Conservation (phyloP, 805 yeast genomes). For the Yarrowia porcina region DNA sequence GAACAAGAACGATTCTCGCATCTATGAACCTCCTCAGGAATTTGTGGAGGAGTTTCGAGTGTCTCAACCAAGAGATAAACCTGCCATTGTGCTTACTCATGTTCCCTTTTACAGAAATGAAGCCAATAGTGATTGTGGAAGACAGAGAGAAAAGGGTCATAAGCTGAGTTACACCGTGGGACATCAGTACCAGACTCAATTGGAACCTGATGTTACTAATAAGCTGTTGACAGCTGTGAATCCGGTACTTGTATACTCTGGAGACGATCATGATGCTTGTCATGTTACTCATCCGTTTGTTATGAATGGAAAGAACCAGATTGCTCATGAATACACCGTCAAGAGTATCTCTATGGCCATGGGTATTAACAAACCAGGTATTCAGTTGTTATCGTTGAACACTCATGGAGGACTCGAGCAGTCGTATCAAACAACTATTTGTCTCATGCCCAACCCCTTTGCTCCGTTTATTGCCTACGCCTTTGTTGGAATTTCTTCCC, state of each 20-base stretch:
- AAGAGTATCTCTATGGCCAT: constrained; percentile 91
- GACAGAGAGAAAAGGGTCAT: constrained; percentile 62
- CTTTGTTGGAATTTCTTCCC: neutral
- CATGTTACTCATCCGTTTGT: constrained; percentile 54
- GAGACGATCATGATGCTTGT: constrained; percentile 98
- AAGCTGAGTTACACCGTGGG: constrained; percentile 73
- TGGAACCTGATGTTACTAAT: constrained; percentile 58
- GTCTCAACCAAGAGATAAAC: constrained; percentile 36
- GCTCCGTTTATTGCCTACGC: constrained; percentile 35
- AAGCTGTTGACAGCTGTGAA: constrained; percentile 54
- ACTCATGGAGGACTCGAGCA: constrained; percentile 24
- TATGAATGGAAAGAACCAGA: constrained; percentile 29
- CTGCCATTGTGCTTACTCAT: constrained; percentile 74
- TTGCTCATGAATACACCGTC: constrained; percentile 74
- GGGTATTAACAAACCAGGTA: constrained; percentile 83
- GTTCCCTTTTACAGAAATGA: constrained; percentile 76
- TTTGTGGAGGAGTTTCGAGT: constrained; percentile 47
- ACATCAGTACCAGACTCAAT: constrained; percentile 84
- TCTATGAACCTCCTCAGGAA: constrained; percentile 48
- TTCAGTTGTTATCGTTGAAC: constrained; percentile 69
- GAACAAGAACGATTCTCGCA: constrained; percentile 47
- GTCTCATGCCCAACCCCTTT: constrained; percentile 37
- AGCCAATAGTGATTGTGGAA: constrained; percentile 56
- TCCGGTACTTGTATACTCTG: constrained; percentile 76
- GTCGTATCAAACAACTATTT: constrained; percentile 34